Conservation (phyloP, 192 early-diverging fungal species). For the Paraglomus brasilianum region DNA sequence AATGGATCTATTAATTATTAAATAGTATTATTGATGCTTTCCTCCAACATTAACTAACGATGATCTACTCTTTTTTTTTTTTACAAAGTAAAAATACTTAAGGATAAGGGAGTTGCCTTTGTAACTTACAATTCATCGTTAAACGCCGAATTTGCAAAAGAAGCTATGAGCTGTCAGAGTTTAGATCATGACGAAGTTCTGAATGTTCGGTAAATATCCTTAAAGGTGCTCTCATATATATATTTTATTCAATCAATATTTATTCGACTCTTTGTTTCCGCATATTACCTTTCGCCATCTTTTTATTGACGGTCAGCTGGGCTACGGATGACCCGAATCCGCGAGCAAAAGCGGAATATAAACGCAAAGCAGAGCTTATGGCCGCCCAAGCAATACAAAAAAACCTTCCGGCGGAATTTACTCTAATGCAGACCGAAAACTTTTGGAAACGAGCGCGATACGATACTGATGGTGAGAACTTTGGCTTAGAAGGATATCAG, state of each 20-base stretch:
- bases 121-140: slow-evolving; percentile 69
- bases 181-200: slow-evolving; percentile 71
- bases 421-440: slow-evolving; percentile 26
- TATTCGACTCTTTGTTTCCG: background rate
- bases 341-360: slow-evolving; percentile 47
- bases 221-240: background rate
- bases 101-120: slow-evolving; percentile 76
- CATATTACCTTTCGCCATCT: background rate
- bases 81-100: slow-evolving; percentile 72
- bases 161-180: slow-evolving; percentile 82
- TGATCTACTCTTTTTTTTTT: slow-evolving; percentile 20
- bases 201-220: slow-evolving; percentile 35
- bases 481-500: slow-evolving; percentile 32
- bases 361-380: slow-evolving; percentile 59
- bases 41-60: background rate
- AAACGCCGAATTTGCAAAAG: slow-evolving; percentile 86
- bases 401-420: slow-evolving; percentile 53
- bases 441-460: slow-evolving; percentile 1
- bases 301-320: slow-evolving; percentile 76
- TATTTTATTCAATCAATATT: slow-evolving; percentile 21
- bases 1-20: background rate
- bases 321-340: slow-evolving; percentile 83
- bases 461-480: slow-evolving; percentile 2
- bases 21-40: background rate
- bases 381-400: slow-evolving; percentile 52